Base-by-base conservation (phyloP, 306 rosid genomes). In the Elaeagnus macrophylla region DNA sequence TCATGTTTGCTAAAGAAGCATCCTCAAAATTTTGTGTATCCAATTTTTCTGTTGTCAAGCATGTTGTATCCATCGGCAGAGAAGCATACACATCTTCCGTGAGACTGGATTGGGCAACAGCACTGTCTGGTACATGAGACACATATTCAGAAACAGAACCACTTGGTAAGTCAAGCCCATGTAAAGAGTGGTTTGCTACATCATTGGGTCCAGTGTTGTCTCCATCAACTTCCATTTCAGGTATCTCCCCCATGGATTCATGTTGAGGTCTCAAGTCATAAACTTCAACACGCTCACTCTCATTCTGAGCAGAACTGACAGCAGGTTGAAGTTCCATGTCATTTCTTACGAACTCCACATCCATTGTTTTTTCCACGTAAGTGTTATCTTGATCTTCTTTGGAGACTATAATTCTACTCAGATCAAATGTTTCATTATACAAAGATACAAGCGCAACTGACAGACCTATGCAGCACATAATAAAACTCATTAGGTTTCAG, bases 381-480 rank as follows among this genome's bases (percentile, higher is more conserved):
- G 70, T 61, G 64, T 51, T 51, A 52, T 74, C 75, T 44, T 46
- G 66, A 44, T 52, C 79, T 66, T 63, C 38, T 58, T 80, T 81
- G 54, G 54, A 70, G 68, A 84, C 79, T 78, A 17, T 64, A 60
- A 75, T 72, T 67, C 79, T 67, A 57, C 79, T 72, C 39, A 74
- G 68, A 77, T 88, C 88, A 72, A 81, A 61, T 66, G 71, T 50
- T 67, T 70, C 84, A 11, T 67, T 65, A 51, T 56, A 83, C 86
- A 88, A 64, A 70, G 65, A 62, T 54, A 74, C 54, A 74, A 93
- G 79, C 57, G 73, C 71, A 42, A 60, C 66, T 15, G 96, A 69
- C 74, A 79, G 57, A 54, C 95, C 99, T 93, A 83, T 59, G 77
- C 73, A 56, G 59, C 20, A 65, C 36, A 42, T 53, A 50, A 72